These are phyloP conservation scores for Pleurotus tuoliensis DNA, from an alignment of 768 basidiomycete genomes.

Conservation along the genomic window DNA sequence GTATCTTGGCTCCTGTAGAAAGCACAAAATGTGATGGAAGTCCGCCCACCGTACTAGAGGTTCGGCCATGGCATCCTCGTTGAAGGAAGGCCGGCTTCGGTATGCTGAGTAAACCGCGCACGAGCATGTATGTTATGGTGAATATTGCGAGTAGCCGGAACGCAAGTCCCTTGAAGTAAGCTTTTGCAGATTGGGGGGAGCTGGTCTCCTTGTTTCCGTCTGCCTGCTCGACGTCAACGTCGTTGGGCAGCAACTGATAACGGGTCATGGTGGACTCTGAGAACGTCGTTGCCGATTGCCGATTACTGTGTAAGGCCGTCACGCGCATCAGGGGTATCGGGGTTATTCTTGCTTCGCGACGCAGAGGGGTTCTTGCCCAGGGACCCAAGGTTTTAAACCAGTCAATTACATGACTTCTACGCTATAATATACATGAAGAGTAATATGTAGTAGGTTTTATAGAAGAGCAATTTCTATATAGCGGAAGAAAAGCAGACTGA, in stretches of 20 bases:
- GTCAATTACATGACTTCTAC: no score
- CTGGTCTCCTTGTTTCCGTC: not conserved
- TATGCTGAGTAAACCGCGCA: not conserved
- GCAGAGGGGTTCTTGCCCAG: no score
- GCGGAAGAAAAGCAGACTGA: not conserved
- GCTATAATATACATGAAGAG: no score
- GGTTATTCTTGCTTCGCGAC: no score
- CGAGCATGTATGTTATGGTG: not conserved
- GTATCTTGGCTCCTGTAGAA: conserved; percentile 66
- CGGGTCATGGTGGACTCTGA: not conserved
- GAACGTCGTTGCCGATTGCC: no score
- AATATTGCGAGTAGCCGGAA: not conserved
- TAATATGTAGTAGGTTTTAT: no score
- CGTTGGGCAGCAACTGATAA: conserved; percentile 1
- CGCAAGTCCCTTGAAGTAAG: not conserved
- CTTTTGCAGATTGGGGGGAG: not conserved
- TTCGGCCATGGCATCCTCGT: conserved; percentile 5
- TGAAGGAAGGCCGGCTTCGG: not conserved
- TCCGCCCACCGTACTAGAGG: not conserved
- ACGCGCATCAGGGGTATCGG: no score
- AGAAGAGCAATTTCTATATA: no score
- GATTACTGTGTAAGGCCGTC: no score
- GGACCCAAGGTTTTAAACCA: no score
- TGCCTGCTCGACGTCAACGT: not conserved
- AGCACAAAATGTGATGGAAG: conserved; percentile 52